These are phyloP conservation scores for Vigna nakashimae DNA, from an alignment of 306 rosid species.

Conservation along the genomic window DNA sequence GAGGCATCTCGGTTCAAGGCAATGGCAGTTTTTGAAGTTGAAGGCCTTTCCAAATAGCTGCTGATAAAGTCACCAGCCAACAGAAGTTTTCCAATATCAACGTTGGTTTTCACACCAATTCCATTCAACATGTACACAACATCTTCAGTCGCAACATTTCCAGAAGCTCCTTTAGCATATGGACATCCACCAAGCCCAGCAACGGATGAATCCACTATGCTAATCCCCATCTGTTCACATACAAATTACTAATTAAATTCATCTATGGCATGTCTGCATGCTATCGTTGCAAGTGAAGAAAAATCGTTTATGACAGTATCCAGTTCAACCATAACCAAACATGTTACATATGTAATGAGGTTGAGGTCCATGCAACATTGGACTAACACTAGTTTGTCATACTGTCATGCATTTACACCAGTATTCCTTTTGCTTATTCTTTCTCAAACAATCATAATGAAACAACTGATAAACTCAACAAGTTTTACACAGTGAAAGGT, in stretches of 20 bases:
- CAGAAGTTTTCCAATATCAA: slow-evolving; percentile 80
- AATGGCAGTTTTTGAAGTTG: slow-evolving; percentile 79
- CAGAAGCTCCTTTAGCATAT: slow-evolving; percentile 55
- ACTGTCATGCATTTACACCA: no score
- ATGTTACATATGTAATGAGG: no score
- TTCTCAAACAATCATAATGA: no score
- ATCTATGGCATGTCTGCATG: not conserved
- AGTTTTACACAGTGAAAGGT: slow-evolving; percentile 21
- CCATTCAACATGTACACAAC: slow-evolving; percentile 93
- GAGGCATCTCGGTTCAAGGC: slow-evolving; percentile 73
- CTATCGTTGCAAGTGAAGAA: not conserved
- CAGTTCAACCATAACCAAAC: no score
- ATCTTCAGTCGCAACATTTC: slow-evolving; percentile 89
- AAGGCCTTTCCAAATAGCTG: slow-evolving; percentile 70
- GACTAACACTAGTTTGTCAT: no score
- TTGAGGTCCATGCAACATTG: no score
- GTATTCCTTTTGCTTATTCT: no score
- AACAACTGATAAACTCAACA: no score
- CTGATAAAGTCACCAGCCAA: slow-evolving; percentile 81
- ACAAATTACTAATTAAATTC: not conserved
- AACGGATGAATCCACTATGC: slow-evolving; percentile 52
- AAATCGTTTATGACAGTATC: not conserved
- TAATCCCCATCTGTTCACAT: slow-evolving; percentile 62
- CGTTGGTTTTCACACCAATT: slow-evolving; percentile 76
- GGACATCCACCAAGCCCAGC: slow-evolving; percentile 54